A percentile compares a stretch with the other conserved stretches of the same genome.
phyloP scores from a whole-genome alignment of 1,284 basidiomycete genomes.

The Malassezia brasiliensis region DNA sequence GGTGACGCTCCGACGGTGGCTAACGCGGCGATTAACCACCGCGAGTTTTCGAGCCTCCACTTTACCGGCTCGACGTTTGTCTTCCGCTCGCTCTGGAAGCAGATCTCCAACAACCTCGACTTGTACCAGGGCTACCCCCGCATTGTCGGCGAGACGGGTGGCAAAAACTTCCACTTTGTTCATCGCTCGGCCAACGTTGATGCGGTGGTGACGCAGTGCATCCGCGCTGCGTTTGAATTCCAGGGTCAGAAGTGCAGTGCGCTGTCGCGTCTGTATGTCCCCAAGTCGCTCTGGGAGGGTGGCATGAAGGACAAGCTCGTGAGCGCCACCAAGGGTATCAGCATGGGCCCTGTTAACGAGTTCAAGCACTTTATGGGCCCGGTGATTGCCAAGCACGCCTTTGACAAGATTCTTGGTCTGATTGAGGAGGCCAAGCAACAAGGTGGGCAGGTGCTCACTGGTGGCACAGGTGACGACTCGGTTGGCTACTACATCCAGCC shows the following conservation, averaged over 20 bases:
- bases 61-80: slow-evolving; percentile 94
- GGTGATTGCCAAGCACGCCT: slow-evolving; percentile 78
- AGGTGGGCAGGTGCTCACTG: slow-evolving; percentile 77
- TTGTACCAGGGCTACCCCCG: slow-evolving; percentile 70
- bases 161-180: slow-evolving; percentile 95
- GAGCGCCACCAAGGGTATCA: slow-evolving; percentile 69
- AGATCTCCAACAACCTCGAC: slow-evolving; percentile 71
- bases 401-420: slow-evolving; percentile 75
- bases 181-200: slow-evolving; percentile 76
- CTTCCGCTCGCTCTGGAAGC: slow-evolving; percentile 83
- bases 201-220: slow-evolving; percentile 77
- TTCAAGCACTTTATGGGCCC: slow-evolving; percentile 87
- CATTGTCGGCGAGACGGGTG: slow-evolving; percentile 83
- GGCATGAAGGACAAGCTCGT: slow-evolving; percentile 78
- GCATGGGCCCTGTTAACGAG: slow-evolving; percentile 67
- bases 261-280: slow-evolving; percentile 79
- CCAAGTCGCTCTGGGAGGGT: slow-evolving; percentile 70
- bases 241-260: slow-evolving; percentile 98
- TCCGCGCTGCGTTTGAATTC: slow-evolving; percentile 90
- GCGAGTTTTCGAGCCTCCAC: slow-evolving; percentile 76
- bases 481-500: slow-evolving; percentile 89
- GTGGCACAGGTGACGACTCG: slow-evolving; percentile 74
- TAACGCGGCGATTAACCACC: slow-evolving; percentile 56
- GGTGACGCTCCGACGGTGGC: slow-evolving; percentile 43
- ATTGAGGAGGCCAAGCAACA: slow-evolving; percentile 78